A percentile compares a stretch with the other conserved stretches of the same genome.
Evolutionary conservation across 2,329 filamentous ascomycete species (phyloP).

Genomic region (Claviceps spartinae): DNA sequence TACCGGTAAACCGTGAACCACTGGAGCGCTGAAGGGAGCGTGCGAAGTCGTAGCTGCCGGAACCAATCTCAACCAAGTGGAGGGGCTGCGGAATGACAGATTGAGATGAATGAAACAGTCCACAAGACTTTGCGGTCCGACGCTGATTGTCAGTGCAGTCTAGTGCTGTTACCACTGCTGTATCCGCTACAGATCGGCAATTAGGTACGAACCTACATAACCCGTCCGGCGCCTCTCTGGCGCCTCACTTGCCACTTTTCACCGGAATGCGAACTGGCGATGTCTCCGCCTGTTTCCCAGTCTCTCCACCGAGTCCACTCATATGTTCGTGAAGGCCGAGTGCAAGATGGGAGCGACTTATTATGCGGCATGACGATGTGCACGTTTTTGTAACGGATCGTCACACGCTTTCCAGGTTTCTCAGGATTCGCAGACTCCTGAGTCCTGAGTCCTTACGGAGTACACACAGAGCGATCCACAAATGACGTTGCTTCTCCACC

Average conservation of each 20-base stretch:
- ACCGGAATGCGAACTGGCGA: not conserved
- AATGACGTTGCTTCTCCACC: not conserved
- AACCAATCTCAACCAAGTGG: not conserved
- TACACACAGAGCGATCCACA: not conserved
- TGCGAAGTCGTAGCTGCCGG: not conserved
- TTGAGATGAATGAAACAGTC: too few relatives aligned
- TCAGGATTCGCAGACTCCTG: too few relatives aligned
- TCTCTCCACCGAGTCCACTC: not conserved
- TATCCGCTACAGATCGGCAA: too few relatives aligned
- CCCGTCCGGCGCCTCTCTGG: too few relatives aligned
- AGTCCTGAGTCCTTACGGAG: too few relatives aligned
- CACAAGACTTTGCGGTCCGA: too few relatives aligned
- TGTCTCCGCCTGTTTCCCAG: not conserved
- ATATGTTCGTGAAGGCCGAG: not conserved
- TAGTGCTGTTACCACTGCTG: too few relatives aligned
- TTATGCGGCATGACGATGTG: not conserved
- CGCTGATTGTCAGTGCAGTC: too few relatives aligned
- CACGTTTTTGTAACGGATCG: not conserved
- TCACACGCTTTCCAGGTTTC: not conserved
- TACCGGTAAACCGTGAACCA: not conserved
- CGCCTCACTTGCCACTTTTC: not conserved
- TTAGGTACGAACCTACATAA: too few relatives aligned
- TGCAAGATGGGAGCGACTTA: not conserved
- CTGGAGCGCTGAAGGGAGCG: not conserved
- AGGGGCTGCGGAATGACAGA: not conserved